These are phyloP conservation scores for Chaetomiaceae sp. DNA, from an alignment of 2,329 filamentous ascomycete species.

Conservation along the genomic window DNA sequence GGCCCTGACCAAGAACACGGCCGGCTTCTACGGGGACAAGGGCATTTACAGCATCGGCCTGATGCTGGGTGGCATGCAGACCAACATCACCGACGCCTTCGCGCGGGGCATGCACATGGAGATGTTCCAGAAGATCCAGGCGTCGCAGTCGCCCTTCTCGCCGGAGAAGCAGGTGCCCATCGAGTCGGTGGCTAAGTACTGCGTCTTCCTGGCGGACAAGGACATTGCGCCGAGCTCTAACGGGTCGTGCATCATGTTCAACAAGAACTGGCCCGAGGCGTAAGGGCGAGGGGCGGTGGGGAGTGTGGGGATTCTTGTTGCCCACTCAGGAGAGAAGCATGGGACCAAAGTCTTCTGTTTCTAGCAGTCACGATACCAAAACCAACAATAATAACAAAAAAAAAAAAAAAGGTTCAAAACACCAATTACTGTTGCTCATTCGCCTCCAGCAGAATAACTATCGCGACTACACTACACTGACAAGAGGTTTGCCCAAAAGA, in stretches of 20 bases:
- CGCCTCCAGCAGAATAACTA: background rate
- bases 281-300: conserved; percentile 14
- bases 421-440: conserved; percentile 3
- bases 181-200: conserved; percentile 37
- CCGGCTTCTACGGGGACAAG: conserved; percentile 48
- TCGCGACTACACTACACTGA: conserved; percentile 2
- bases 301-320: too few species aligned
- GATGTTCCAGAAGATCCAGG: conserved; percentile 28
- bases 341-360: background rate
- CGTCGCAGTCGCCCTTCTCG: conserved; percentile 29
- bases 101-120: conserved; percentile 32
- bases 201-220: conserved; percentile 33
- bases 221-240: conserved; percentile 33
- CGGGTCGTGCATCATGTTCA: conserved; percentile 31
- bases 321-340: background rate
- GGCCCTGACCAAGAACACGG: conserved; percentile 49
- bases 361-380: background rate
- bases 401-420: background rate
- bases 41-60: conserved; percentile 50
- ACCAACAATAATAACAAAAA: background rate
- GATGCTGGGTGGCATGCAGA: conserved; percentile 50
- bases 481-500: conserved; percentile 1
- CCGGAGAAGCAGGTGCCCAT: conserved; percentile 29
- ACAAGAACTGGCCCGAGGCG: conserved; percentile 35
- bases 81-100: conserved; percentile 48